phyloP scores from a whole-genome alignment of 306 rosid genomes.

The Styphnolobium japonicum region DNA sequence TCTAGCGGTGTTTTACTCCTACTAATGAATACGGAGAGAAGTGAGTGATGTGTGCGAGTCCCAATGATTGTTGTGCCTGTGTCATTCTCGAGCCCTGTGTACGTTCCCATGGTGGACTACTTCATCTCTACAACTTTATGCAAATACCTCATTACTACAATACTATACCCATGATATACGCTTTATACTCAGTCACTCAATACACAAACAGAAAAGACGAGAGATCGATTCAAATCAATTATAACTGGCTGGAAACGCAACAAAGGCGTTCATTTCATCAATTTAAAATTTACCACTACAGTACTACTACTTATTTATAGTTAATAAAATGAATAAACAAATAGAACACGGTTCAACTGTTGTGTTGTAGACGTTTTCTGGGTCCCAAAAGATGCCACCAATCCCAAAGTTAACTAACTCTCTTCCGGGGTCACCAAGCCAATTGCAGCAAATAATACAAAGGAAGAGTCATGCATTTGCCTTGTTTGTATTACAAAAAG shows the following conservation, averaged over 20 bases:
- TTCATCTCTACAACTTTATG: slow-evolving; percentile 1
- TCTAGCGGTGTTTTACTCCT: too few relatives aligned
- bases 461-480: background rate
- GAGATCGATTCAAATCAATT: background rate
- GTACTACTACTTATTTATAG: too few relatives aligned
- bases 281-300: background rate
- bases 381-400: slow-evolving; percentile 32
- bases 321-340: too few relatives aligned
- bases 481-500: slow-evolving; percentile 7
- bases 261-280: slow-evolving; percentile 12
- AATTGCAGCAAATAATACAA: background rate
- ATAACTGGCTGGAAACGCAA: background rate
- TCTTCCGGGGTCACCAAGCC: slow-evolving; percentile 23
- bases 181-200: background rate
- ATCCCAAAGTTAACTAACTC: slow-evolving; percentile 57
- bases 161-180: background rate
- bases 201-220: too few relatives aligned
- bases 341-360: too few relatives aligned
- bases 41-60: slow-evolving; percentile 43
- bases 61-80: slow-evolving; percentile 43
- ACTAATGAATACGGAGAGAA: background rate
- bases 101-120: slow-evolving; percentile 64
- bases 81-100: slow-evolving; percentile 79
- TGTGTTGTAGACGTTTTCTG: background rate
- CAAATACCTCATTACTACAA: too few relatives aligned